Evolutionary conservation across 2,329 filamentous ascomycete species (phyloP).

Genomic region (Fusarium drepaniforme): DNA sequence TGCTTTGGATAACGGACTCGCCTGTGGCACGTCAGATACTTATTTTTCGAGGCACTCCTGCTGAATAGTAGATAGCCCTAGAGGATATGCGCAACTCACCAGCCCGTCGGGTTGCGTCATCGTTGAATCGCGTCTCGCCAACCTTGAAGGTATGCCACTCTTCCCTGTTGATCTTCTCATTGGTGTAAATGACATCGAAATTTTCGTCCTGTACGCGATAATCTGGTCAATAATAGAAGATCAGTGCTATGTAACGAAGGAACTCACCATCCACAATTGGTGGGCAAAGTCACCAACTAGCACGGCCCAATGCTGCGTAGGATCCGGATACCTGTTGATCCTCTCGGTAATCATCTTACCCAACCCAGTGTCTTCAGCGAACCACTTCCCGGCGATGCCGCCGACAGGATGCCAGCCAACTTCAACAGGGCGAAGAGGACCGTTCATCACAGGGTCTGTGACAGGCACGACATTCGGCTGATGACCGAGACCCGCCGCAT

Average conservation of each 20-base stretch:
- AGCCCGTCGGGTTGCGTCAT: conserved; percentile 63
- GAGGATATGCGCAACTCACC: conserved; percentile 49
- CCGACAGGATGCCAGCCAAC: conserved; percentile 71
- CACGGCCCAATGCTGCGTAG: conserved; percentile 71
- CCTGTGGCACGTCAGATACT: conserved; percentile 44
- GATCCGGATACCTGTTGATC: conserved; percentile 67
- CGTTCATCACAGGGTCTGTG: conserved; percentile 45
- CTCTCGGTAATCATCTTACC: conserved; percentile 68
- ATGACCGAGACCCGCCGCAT: conserved; percentile 49
- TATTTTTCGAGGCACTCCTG: not conserved
- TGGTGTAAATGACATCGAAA: conserved; percentile 69
- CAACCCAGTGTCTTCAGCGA: conserved; percentile 66
- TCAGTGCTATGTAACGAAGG: fast-evolving
- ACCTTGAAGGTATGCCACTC: conserved; percentile 65
- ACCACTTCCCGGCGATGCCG: conserved; percentile 68
- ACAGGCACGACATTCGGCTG: conserved; percentile 49
- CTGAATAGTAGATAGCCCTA: not conserved
- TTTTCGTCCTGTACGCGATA: conserved; percentile 59
- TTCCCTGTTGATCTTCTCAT: conserved; percentile 57
- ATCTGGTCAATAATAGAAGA: not conserved
- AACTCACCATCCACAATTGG: conserved; percentile 70
- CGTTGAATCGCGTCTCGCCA: conserved; percentile 66
- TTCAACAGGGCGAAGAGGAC: conserved; percentile 55
- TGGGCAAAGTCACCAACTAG: conserved; percentile 67
- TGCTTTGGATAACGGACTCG: conserved; percentile 65